Evolutionary conservation across 139 green algal genomes (phyloP).

Genomic region (Volvox africanus): DNA sequence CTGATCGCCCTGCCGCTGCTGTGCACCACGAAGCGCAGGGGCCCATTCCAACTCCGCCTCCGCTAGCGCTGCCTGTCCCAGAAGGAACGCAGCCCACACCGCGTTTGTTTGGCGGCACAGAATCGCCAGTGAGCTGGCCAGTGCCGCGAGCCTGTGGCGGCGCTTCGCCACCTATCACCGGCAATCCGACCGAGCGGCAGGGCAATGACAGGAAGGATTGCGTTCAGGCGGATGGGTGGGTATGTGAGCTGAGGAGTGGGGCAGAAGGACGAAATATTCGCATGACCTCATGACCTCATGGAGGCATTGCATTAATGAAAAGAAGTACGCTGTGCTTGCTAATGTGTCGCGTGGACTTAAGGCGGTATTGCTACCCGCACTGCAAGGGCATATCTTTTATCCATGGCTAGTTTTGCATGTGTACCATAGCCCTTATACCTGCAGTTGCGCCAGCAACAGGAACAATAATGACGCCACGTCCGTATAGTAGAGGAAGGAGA

Average conservation of each 20-base stretch:
- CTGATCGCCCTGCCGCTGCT: background rate
- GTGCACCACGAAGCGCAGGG: background rate
- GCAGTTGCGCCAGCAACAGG: conserved; percentile 67
- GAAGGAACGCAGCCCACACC: conserved; percentile 89
- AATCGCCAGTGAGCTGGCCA: conserved; percentile 69
- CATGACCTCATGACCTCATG: too few relatives aligned
- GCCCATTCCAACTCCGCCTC: conserved; percentile 18
- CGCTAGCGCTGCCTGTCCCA: conserved; percentile 52
- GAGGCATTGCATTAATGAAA: too few relatives aligned
- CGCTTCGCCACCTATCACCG: background rate
- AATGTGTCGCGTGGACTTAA: too few relatives aligned
- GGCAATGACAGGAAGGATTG: too few relatives aligned
- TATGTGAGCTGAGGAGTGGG: too few relatives aligned
- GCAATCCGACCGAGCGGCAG: too few relatives aligned
- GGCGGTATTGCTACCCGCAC: too few relatives aligned
- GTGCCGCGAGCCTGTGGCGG: conserved; percentile 25
- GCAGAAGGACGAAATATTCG: too few relatives aligned
- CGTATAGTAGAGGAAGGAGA: conserved; percentile 93
- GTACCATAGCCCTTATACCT: background rate
- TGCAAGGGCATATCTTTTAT: too few relatives aligned
- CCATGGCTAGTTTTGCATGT: too few relatives aligned
- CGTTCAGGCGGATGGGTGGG: too few relatives aligned
- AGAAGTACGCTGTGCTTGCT: too few relatives aligned
- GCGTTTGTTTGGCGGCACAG: conserved; percentile 93
- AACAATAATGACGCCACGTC: conserved; percentile 84